Percentiles rank a stretch among this genome's conserved stretches.
Conservation (phyloP, 805 yeast genomes). For the Candida insectalens region DNA sequence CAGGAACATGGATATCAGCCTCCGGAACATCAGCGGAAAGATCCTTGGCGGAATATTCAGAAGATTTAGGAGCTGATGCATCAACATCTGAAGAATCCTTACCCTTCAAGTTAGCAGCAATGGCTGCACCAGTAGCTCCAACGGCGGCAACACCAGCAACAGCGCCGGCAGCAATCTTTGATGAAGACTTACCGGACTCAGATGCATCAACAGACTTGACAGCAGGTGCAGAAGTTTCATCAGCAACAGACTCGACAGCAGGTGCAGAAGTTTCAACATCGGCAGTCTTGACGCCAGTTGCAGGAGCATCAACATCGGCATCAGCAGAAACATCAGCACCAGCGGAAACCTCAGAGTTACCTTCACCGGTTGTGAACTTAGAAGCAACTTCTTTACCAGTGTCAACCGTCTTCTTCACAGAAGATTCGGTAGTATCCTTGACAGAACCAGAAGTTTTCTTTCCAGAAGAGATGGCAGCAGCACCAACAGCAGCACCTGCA, state of each 20-base stretch:
- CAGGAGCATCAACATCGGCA: neutral
- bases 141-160: neutral
- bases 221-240: neutral
- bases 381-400: too few species aligned
- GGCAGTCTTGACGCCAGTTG: neutral
- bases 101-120: neutral
- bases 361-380: too few species aligned
- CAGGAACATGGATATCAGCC: too few species aligned
- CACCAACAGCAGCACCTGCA: neutral
- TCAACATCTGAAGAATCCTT: neutral
- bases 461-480: neutral
- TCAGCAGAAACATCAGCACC: neutral
- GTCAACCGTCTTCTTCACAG: too few species aligned
- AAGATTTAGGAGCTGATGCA: neutral
- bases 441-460: neutral
- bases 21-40: neutral
- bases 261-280: conserved; percentile 1
- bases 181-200: neutral
- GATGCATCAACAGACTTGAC: neutral
- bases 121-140: neutral
- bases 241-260: neutral
- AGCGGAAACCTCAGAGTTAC: neutral
- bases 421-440: neutral
- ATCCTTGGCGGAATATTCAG: neutral
- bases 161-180: neutral